phyloP scores from a whole-genome alignment of 2,329 filamentous ascomycete species.

The Plectosphaerella cucumerina region DNA sequence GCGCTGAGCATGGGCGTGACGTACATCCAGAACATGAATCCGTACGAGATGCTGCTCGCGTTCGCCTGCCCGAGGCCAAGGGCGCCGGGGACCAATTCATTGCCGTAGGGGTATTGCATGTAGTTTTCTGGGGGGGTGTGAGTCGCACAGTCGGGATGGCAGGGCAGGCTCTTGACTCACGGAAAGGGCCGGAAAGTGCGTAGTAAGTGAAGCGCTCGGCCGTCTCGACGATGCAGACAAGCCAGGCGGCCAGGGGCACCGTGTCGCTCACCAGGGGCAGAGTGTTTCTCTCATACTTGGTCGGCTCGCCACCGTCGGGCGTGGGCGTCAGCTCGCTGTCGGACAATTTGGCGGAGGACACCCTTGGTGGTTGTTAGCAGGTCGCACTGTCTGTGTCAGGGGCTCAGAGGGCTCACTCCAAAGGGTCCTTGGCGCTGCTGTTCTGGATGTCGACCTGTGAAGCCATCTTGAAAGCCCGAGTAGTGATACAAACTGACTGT shows the following conservation, averaged over 20 bases:
- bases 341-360: background rate
- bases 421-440: too few relatives aligned
- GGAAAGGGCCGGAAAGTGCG: constrained; percentile 8
- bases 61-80: constrained; percentile 44
- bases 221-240: constrained; percentile 11
- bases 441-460: too few relatives aligned
- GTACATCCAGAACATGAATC: constrained; percentile 41
- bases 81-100: constrained; percentile 37
- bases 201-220: constrained; percentile 16
- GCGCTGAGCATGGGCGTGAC: constrained; percentile 55
- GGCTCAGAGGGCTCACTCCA: too few relatives aligned
- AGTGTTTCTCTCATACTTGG: constrained; percentile 7
- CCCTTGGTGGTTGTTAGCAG: background rate
- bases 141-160: background rate
- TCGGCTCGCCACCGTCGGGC: background rate
- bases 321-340: background rate
- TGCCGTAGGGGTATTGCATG: constrained; percentile 29
- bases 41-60: constrained; percentile 42
- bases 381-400: too few relatives aligned
- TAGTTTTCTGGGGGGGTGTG: constrained; percentile 30
- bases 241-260: constrained; percentile 14
- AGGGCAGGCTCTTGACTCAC: constrained; percentile 4
- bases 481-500: too few relatives aligned
- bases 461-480: too few relatives aligned
- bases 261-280: constrained; percentile 12